These are phyloP conservation scores for Sonneratia alba DNA, from an alignment of 345 rosid genomes.

Conservation along the genomic window DNA sequence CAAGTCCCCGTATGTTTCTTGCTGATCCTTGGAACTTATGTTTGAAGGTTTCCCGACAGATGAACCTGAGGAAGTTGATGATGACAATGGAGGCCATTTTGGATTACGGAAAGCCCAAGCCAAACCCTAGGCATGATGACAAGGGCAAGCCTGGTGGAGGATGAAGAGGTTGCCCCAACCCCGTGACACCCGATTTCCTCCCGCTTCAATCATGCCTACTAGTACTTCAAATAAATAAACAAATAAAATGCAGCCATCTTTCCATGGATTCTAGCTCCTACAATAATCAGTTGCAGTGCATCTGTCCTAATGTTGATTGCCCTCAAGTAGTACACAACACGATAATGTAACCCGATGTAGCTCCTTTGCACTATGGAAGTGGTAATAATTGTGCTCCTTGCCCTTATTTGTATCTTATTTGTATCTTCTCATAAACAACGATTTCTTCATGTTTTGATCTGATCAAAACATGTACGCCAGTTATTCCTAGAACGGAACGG, in stretches of 20 bases:
- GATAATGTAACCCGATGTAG: background rate
- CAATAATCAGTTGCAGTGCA: conserved; percentile 2
- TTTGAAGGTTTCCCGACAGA: conserved; percentile 1
- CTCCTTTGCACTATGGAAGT: background rate
- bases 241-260: background rate
- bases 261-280: background rate
- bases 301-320: conserved; percentile 5
- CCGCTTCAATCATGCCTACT: background rate
- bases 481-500: too few relatives aligned
- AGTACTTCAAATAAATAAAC: background rate
- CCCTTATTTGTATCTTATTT: background rate
- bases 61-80: conserved; percentile 1
- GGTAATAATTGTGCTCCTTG: conserved; percentile 8
- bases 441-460: background rate
- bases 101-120: conserved; percentile 9
- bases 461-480: background rate
- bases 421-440: background rate
- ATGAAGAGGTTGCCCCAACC: background rate
- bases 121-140: conserved; percentile 8
- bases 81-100: background rate
- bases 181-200: background rate
- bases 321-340: background rate
- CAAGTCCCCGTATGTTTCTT: background rate
- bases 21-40: background rate
- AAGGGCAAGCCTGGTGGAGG: conserved; percentile 6